Evolutionary conservation across 257 asterid species (phyloP), one percentile per base, ranked within the genome.

Genomic region (Lithospermum erythrorhizon): DNA sequence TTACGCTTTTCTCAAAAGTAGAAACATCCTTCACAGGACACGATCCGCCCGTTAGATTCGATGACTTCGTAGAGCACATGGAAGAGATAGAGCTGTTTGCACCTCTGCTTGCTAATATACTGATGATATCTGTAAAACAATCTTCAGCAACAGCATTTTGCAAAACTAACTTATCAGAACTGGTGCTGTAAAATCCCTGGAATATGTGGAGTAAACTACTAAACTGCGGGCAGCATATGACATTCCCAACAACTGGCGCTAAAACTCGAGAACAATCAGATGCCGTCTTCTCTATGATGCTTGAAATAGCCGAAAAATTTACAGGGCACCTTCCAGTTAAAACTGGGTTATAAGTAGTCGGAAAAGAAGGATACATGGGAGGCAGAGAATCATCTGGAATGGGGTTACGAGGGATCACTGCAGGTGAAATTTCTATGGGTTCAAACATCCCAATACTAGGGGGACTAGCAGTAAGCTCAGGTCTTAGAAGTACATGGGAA

Each of bases 271-370:
- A 79, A 76, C 99, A 93, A 68, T 93, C 99, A 8, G 94, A 78
- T 37, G 99, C 97, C 53, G 99, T 93, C 76, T 72, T 89, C 59
- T 82, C 94, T 73, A 83, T 75, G 65, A 93, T 69, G 71, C 73
- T 81, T 16, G 95, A 83, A 68, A 93, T 80, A 63, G 79, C 78
- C 18, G 99, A 89, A 66, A 93, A 93, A 68, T 86, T 82, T 71
- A 86, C 91, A 58, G 88, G 97, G 78, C 99, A 93, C 70, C 97
- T 75, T 64, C 99, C 97, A 22, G 96, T 93, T 74, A 93, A 79
- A 68, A 86, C 77, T 6, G 99, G 99, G 45, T 81, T 88, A n/a
- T 84, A 89, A 41, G 96, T 93, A 27, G 70, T 77, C 27, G 99
- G 99, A 64, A 68, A 73, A 65, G 90, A 77, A 29, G 99, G 99